Evolutionary conservation across 2,329 filamentous ascomycete species (phyloP), one percentile per base, ranked within the genome.

Genomic region (Verticillium longisporum): DNA sequence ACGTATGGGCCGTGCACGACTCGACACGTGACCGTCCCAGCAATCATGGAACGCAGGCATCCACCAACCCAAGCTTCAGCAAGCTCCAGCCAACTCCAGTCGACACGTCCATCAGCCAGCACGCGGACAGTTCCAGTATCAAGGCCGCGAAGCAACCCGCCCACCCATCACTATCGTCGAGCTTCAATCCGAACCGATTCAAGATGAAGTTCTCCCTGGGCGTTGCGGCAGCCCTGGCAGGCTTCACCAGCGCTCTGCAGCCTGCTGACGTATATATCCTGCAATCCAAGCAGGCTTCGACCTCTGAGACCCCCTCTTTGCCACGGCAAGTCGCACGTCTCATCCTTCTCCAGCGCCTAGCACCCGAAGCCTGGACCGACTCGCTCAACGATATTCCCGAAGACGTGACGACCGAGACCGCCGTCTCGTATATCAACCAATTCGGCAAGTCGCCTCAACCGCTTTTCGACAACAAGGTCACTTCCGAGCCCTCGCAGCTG

Each of bases 261-360:
- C 68, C 73, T 53, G 83, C 83, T 59, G 77, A 81, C 65, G 83
- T 83, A 65, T 87, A 82, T 71, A 75, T 87, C 61, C 75, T 86
- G 57, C 75, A 67, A 57, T 66, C 72, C 50, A 73, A 71, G 71
- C 68, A 67, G 62, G 66, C 65, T 65, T 68, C 67, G 65, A 62
- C 70, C 54, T 61, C 70, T 63, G 64, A 72, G 57, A 68, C 75
- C 56, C 73, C 79, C 58, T 75, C 76, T 55, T 71, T 86, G 66
- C 77, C 82, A 57, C 78, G 79, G 66, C 78, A 81, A 70, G 75
- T 85, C 70, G 83, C 81, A 61, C 79, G 83, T 68, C 77, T 87
- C 62, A 78, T 88, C 68, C 71, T 88, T 56, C 79, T 86, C 13
- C 84, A 86, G 70, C 81, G 85, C 58, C 73, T 86, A 61, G 77